Conservation (phyloP, 371 early-diverging fungal species). For the Mucor ambiguus region DNA sequence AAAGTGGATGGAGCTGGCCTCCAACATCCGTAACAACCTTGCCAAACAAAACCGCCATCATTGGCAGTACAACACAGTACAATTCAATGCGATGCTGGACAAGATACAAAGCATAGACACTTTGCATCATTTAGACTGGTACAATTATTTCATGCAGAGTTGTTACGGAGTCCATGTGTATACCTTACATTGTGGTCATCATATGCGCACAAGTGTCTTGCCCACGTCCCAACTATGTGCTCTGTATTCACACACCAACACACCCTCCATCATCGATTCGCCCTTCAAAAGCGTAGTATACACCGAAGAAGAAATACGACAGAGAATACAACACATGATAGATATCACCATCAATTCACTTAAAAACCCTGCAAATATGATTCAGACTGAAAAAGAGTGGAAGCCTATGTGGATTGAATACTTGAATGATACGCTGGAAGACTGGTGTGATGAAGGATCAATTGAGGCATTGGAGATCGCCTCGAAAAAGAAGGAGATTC, state of each 20-base stretch:
- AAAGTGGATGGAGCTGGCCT: slow-evolving; percentile 36
- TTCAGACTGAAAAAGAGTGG: slow-evolving; percentile 21
- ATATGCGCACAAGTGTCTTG: slow-evolving; percentile 18
- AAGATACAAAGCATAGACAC: not conserved
- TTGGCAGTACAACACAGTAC: slow-evolving; percentile 8
- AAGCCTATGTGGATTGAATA: slow-evolving; percentile 36
- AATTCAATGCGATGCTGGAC: slow-evolving; percentile 9
- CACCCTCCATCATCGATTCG: slow-evolving; percentile 16
- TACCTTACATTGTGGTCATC: slow-evolving; percentile 13
- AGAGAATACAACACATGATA: slow-evolving; percentile 31
- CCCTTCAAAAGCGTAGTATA: slow-evolving; percentile 31
- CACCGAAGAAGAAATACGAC: slow-evolving; percentile 36
- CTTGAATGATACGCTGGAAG: slow-evolving; percentile 33
- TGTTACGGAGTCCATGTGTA: slow-evolving; percentile 33
- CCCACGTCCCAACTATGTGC: slow-evolving; percentile 23
- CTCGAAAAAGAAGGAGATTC: slow-evolving; percentile 1
- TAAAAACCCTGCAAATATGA: slow-evolving; percentile 15
- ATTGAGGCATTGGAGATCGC: not conserved
- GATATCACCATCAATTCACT: slow-evolving; percentile 21
- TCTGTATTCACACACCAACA: slow-evolving; percentile 15
- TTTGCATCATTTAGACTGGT: slow-evolving; percentile 15
- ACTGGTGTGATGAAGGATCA: slow-evolving; percentile 30
- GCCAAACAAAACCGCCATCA: slow-evolving; percentile 10
- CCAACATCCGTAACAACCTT: slow-evolving; percentile 25
- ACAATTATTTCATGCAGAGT: slow-evolving; percentile 30